A percentile compares a stretch with the other conserved stretches of the same genome.
Evolutionary conservation across 192 early-diverging fungal species (phyloP).

Genomic region (Entomortierella chlamydospora): DNA sequence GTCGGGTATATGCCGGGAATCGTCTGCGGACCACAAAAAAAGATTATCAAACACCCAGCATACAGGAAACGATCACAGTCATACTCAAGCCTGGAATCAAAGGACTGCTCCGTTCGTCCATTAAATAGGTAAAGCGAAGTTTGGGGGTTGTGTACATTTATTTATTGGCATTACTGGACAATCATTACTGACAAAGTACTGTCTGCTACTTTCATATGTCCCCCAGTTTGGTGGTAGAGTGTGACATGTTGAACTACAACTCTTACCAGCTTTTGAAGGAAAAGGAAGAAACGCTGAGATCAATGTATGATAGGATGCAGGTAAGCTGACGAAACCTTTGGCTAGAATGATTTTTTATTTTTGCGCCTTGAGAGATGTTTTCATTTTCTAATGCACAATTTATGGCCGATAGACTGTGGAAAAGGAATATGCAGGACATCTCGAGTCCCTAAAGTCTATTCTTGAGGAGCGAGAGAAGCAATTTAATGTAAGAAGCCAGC

Average conservation of each 20-base stretch:
- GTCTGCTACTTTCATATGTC: neutral
- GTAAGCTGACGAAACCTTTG: too few relatives aligned
- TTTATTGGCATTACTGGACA: too few relatives aligned
- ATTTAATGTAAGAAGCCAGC: slow-evolving; percentile 26
- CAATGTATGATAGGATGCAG: slow-evolving; percentile 24
- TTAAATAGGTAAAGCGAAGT: slow-evolving; percentile 12
- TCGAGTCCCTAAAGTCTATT: slow-evolving; percentile 18
- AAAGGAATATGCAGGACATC: slow-evolving; percentile 31
- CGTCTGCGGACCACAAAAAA: slow-evolving; percentile 6
- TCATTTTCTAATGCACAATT: too few relatives aligned
- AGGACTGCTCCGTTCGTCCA: slow-evolving; percentile 16
- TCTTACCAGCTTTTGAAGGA: slow-evolving; percentile 42
- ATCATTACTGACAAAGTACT: neutral
- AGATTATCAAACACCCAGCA: slow-evolving; percentile 26
- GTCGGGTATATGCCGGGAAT: slow-evolving; percentile 35
- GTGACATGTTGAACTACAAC: slow-evolving; percentile 41
- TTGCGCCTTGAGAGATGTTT: too few relatives aligned
- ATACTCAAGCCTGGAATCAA: slow-evolving; percentile 8
- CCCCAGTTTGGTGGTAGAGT: slow-evolving; percentile 32
- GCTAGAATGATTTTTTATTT: too few relatives aligned
- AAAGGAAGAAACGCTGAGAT: slow-evolving; percentile 41
- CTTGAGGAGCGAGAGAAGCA: slow-evolving; percentile 18
- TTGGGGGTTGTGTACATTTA: too few relatives aligned
- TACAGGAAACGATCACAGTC: slow-evolving; percentile 41
- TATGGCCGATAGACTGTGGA: slow-evolving; percentile 22